These are phyloP conservation scores for Mortierella sp. DNA, from an alignment of 371 early-diverging fungal genomes.

Conservation along the genomic window DNA sequence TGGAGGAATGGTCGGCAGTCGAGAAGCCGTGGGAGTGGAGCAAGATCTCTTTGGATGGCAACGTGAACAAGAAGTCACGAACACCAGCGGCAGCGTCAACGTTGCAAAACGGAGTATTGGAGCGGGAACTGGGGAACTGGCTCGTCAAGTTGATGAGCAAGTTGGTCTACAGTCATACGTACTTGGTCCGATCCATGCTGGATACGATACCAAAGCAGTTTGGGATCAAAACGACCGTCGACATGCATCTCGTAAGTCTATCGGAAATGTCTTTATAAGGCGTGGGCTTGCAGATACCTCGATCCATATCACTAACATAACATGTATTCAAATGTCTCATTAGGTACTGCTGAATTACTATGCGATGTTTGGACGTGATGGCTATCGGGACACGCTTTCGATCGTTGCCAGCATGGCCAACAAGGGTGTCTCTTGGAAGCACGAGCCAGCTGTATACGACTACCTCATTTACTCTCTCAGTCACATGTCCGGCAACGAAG, in stretches of 20 bases:
- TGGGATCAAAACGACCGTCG: slow-evolving; percentile 36
- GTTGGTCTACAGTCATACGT: slow-evolving; percentile 62
- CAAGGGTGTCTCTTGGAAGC: slow-evolving; percentile 27
- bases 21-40: not conserved
- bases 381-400: slow-evolving; percentile 20
- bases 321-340: not conserved
- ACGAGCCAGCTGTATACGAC: slow-evolving; percentile 38
- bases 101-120: slow-evolving; percentile 8
- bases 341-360: slow-evolving; percentile 40
- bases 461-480: slow-evolving; percentile 34
- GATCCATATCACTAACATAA: not conserved
- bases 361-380: slow-evolving; percentile 28
- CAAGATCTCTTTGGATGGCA: not conserved
- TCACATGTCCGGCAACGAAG: slow-evolving; percentile 28
- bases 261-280: too few relatives aligned
- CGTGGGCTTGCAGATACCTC: too few relatives aligned
- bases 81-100: not conserved
- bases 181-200: slow-evolving; percentile 35
- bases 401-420: slow-evolving; percentile 28
- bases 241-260: slow-evolving; percentile 44
- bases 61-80: not conserved
- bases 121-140: slow-evolving; percentile 58
- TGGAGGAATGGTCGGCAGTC: slow-evolving; percentile 34
- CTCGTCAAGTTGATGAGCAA: slow-evolving; percentile 84
- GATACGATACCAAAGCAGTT: slow-evolving; percentile 29